Base-by-base conservation (phyloP, 306 rosid genomes). In the Sphenostylis stenocarpa region DNA sequence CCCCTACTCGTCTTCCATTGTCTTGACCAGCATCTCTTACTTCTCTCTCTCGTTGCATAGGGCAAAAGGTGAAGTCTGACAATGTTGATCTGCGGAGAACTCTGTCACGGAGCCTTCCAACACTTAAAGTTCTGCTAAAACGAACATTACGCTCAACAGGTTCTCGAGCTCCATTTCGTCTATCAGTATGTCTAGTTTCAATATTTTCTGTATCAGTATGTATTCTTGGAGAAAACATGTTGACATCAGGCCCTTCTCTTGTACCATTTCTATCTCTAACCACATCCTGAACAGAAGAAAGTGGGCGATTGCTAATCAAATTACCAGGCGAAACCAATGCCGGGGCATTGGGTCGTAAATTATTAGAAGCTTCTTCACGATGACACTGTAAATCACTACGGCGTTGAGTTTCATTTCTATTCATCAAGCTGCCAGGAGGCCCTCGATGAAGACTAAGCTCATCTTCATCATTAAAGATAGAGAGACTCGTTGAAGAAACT, bases 31-130 rank as follows among this genome's bases (percentile, higher is more conserved):
- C 82, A 85, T 89, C 89, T 73, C 89, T 86, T 21, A 52, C 84
- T 77, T 87, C 96, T 75, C 93, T 85, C 76, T 89, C 98, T 83
- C 91, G 97, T 81, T 88, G 97, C 51, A 81, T 69, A 49, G 99
- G 94, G 81, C 86, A 85, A 69, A 91, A 79, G 7, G 93, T 74
- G 62, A 90, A 80, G 84, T 93, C 98, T 24, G 97, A 84, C 70
- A 96, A 38, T 7, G 96, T 81, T 85, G 99, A 87, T 85, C 91
- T 88, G 43, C 96, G 96, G 66, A 93, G 99, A 73, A 96, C 98
- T 76, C 98, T 96, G 77, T 96, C 98, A 23, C 98, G 97, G 81
- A 96, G 99, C 84, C 99, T 93, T 80, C 99, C 99, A 77, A 96
- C 99, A 76, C 99, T 96, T 34, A 96, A 80, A 34, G 99, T 96